Base-by-base conservation (phyloP, 306 rosid genomes). In the Trifolium fragiferum region DNA sequence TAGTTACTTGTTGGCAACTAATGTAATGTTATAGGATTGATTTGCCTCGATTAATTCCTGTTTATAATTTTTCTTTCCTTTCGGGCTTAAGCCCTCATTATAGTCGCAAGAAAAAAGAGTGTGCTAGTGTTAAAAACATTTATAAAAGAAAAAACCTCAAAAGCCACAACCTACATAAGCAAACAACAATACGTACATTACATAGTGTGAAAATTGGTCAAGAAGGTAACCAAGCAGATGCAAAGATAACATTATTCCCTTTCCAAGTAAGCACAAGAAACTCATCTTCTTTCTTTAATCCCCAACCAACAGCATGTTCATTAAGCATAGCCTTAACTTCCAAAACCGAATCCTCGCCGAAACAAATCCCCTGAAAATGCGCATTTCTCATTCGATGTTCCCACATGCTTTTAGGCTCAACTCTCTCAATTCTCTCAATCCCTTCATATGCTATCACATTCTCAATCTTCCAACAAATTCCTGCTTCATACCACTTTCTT, bases 221-320 rank as follows among this genome's bases (percentile, higher is more conserved):
- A 78, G 84, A 83, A 79, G 92, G 88, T 16, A 93, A 62, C 98
- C 98, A 93, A 67, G 85, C 82, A 10, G 97, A 85, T 4, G 98
- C 94, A 76, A 93, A 93, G 2, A 93, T 82, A 15, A 93, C 98
- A 64, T 91, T 89, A 68, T 93, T 97, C 0, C 98, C 98, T 78
- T 93, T 93, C 98, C 98, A 93, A 0, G 96, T 93, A 32, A 93
- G 97, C 57, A 89, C 79, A 70, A 93, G 74, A 76, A 88, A 82
- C 3, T 90, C 86, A 2, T 91, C 97, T 33, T 91, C 98, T 67
- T 83, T 91, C 92, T 93, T 93, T 54, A 89, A 55, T 1, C 98
- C 97, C 98, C 98, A 93, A 3, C 97, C 98, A 1, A 93, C 97
- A 0, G 98, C 93, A 73, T 93, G 96, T 54, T 91, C 97, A 59